phyloP scores from a whole-genome alignment of 164 flowering plant genomes.

The Paratinospora sagittata region DNA sequence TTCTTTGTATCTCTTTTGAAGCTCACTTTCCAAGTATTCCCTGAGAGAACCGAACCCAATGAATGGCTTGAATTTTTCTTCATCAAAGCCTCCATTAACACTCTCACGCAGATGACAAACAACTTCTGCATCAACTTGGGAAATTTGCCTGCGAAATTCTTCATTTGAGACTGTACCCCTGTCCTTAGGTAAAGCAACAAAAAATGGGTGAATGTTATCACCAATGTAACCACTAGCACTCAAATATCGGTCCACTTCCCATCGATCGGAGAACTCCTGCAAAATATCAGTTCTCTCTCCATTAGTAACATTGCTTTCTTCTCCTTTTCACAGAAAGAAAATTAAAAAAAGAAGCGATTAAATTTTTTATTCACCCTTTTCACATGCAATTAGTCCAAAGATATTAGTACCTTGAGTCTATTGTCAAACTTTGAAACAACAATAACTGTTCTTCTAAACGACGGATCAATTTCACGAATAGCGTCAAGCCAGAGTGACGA shows the following conservation, averaged over 20 bases:
- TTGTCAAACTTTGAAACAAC: constrained; percentile 98
- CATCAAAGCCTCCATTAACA: constrained; percentile 91
- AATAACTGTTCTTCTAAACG: constrained; percentile 68
- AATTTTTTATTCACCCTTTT: not conserved
- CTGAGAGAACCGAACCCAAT: constrained; percentile 77
- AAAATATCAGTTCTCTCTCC: constrained; percentile 2
- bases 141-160: constrained; percentile 87
- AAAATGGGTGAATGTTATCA: constrained; percentile 72
- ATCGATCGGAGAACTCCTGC: constrained; percentile 87
- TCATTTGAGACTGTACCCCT: constrained; percentile 71
- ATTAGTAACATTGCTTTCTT: not conserved
- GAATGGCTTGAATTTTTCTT: constrained; percentile 68
- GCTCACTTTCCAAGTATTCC: constrained; percentile 86
- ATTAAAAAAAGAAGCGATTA: no score
- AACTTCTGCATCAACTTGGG: constrained; percentile 79
- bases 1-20: constrained; percentile 90
- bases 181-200: constrained; percentile 94
- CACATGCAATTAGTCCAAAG: not conserved
- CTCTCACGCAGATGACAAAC: constrained; percentile 66
- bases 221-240: constrained; percentile 98
- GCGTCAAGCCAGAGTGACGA: constrained; percentile 95
- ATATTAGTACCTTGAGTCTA: constrained; percentile 69
- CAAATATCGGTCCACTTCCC: constrained; percentile 97
- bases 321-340: not conserved
- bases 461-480: constrained; percentile 88